Percentiles rank a stretch among this genome's conserved stretches.
Evolutionary conservation across 805 yeast genomes (phyloP).

Genomic region (Wickerhamomyces bisporus): DNA sequence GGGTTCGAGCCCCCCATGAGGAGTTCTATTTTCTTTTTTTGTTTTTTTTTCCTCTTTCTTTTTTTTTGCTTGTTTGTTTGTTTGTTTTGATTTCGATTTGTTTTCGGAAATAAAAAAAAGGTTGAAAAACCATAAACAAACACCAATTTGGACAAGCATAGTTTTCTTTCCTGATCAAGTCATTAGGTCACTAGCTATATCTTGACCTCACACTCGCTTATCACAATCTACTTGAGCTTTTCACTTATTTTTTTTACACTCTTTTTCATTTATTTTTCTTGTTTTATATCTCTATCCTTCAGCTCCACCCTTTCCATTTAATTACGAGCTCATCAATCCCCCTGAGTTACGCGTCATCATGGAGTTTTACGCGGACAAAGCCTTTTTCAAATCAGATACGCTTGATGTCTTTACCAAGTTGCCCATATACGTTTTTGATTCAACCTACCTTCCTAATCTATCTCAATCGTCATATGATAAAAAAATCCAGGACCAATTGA

Average conservation of each 20-base stretch:
- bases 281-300: too few relatives aligned
- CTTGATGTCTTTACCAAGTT: constrained; percentile 61
- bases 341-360: too few relatives aligned
- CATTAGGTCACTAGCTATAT: too few relatives aligned
- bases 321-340: too few relatives aligned
- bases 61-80: neutral
- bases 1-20: constrained; percentile 21
- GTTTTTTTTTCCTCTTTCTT: neutral
- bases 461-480: constrained; percentile 33
- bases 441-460: constrained; percentile 70
- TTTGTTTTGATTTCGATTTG: constrained; percentile 4
- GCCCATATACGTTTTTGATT: constrained; percentile 79
- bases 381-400: constrained; percentile 55
- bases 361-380: constrained; percentile 29
- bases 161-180: too few relatives aligned
- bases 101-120: neutral
- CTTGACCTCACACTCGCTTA: too few relatives aligned
- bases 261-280: too few relatives aligned
- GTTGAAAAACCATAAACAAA: neutral
- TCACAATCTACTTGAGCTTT: too few relatives aligned
- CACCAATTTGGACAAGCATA: too few relatives aligned
- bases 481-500: constrained; percentile 30
- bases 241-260: too few relatives aligned
- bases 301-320: neutral
- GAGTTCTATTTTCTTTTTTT: constrained; percentile 3